Evolutionary conservation across 164 flowering plant genomes (phyloP).

Genomic region (Echeveria elegans): DNA sequence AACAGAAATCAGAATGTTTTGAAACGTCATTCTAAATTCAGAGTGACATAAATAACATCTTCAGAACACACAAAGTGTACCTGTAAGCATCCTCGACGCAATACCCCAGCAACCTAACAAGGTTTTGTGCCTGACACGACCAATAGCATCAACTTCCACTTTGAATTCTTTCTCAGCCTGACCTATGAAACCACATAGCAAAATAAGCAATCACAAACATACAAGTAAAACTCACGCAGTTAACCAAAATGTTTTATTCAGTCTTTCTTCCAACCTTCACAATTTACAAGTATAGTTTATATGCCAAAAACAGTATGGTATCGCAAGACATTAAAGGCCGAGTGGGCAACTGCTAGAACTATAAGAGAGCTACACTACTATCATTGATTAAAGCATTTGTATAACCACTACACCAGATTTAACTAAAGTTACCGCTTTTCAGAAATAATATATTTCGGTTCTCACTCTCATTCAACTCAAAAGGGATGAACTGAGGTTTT

Average conservation of each 20-base stretch:
- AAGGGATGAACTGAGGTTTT: too few species aligned
- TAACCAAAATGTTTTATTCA: neutral
- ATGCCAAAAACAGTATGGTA: neutral
- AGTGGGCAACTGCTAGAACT: neutral
- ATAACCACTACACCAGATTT: neutral
- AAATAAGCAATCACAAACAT: neutral
- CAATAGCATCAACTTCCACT: conserved; percentile 92
- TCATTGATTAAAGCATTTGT: neutral
- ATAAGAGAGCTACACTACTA: neutral
- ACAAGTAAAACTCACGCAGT: neutral
- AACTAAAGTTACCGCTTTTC: neutral
- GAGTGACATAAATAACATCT: neutral
- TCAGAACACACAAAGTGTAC: conserved; percentile 21
- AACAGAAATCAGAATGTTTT: neutral
- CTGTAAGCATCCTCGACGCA: conserved; percentile 98
- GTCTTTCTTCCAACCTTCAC: neutral
- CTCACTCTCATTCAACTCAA: too few species aligned
- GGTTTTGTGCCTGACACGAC: conserved; percentile 98
- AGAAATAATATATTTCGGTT: too few species aligned
- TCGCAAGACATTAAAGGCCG: neutral
- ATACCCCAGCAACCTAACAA: conserved; percentile 88
- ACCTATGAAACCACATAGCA: conserved; percentile 37
- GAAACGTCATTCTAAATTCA: neutral
- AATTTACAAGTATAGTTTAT: neutral
- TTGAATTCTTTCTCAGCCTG: conserved; percentile 93